A percentile compares a stretch with the other conserved stretches of the same genome.
phyloP scores from a whole-genome alignment of 257 asterid genomes.

The Cynanchum wilfordii region DNA sequence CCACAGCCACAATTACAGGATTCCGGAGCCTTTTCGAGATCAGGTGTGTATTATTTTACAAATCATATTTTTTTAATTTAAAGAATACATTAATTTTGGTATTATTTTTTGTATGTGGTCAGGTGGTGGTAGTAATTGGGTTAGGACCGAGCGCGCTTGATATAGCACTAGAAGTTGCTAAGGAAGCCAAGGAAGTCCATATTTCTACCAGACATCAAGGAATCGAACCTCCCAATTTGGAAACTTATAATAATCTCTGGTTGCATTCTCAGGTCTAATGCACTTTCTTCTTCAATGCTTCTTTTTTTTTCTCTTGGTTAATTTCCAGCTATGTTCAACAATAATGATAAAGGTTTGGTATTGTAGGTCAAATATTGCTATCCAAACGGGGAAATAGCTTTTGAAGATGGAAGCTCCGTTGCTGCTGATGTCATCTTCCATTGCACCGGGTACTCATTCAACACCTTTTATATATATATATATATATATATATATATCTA shows the following conservation, averaged over 20 bases:
- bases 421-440: slow-evolving; percentile 49
- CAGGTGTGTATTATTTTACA: slow-evolving; percentile 38
- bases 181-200: slow-evolving; percentile 52
- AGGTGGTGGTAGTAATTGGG: slow-evolving; percentile 64
- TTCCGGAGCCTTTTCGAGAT: slow-evolving; percentile 43
- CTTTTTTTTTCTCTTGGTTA: no score
- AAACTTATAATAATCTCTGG: slow-evolving; percentile 15
- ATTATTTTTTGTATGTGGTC: no score
- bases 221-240: slow-evolving; percentile 19
- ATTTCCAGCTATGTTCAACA: no score
- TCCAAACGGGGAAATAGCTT: slow-evolving; percentile 46
- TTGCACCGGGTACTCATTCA: slow-evolving; percentile 48
- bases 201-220: slow-evolving; percentile 39
- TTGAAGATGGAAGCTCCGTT: slow-evolving; percentile 43
- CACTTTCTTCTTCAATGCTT: no score
- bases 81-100: no score
- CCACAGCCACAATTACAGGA: slow-evolving; percentile 58
- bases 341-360: slow-evolving; percentile 1
- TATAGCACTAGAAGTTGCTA: slow-evolving; percentile 39
- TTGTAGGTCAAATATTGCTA: slow-evolving; percentile 20
- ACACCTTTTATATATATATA: no score
- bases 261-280: slow-evolving; percentile 14
- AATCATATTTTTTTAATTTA: no score
- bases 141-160: slow-evolving; percentile 47
- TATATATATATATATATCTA: no score